Evolutionary conservation across 2,329 filamentous ascomycete genomes (phyloP).

Genomic region (Penicillium sp.): DNA sequence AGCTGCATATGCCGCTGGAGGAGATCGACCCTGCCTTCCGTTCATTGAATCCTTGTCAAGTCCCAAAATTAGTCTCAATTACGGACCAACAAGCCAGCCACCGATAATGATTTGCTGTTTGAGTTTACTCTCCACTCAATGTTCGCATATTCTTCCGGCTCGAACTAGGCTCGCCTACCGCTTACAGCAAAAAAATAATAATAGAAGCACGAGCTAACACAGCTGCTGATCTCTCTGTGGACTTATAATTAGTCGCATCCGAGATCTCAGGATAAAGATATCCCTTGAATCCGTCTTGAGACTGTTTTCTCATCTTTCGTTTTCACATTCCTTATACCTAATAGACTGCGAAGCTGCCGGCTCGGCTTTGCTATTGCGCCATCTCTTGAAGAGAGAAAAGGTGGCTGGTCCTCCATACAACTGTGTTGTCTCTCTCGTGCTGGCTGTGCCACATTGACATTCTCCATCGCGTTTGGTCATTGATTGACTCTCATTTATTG

Average conservation of each 20-base stretch:
- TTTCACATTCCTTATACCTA: slow-evolving; percentile 33
- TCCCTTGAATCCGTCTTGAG: background rate
- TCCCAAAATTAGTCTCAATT: slow-evolving; percentile 23
- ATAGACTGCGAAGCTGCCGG: slow-evolving; percentile 50
- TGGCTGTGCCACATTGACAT: slow-evolving; percentile 16
- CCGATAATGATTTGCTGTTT: slow-evolving; percentile 22
- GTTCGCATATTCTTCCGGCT: slow-evolving; percentile 22
- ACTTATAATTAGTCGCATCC: slow-evolving; percentile 27
- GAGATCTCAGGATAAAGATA: slow-evolving; percentile 15
- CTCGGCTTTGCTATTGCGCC: slow-evolving; percentile 44
- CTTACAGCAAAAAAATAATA: slow-evolving; percentile 30
- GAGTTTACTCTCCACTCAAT: slow-evolving; percentile 12
- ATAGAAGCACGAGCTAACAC: slow-evolving; percentile 30
- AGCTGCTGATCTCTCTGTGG: slow-evolving; percentile 17
- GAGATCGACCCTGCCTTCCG: slow-evolving; percentile 14
- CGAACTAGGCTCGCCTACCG: slow-evolving; percentile 16
- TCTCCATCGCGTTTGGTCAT: slow-evolving; percentile 13
- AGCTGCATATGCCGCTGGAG: slow-evolving; percentile 12
- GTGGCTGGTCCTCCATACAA: slow-evolving; percentile 24
- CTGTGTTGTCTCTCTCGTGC: slow-evolving; percentile 22
- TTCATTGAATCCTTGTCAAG: slow-evolving; percentile 1
- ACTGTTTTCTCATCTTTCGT: slow-evolving; percentile 24
- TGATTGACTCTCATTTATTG: background rate
- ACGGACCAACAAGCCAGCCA: slow-evolving; percentile 11
- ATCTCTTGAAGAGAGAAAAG: slow-evolving; percentile 22